Evolutionary conservation across 495 filamentous ascomycete genomes (phyloP), one percentile per base, ranked within the genome.

Genomic region (Acidomyces sp.): DNA sequence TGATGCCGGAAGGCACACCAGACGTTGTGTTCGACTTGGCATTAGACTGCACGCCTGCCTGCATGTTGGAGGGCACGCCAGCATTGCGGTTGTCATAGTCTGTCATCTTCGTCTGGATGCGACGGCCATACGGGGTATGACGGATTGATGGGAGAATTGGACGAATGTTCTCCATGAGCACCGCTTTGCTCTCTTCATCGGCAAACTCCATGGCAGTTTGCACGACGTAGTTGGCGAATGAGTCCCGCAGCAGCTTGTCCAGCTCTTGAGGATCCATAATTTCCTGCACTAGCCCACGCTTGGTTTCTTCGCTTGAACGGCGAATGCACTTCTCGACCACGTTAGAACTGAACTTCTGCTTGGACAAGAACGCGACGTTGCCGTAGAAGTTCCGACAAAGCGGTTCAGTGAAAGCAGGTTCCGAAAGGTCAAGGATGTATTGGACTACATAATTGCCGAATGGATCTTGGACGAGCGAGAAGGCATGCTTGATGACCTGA

Each of bases 401-500:
- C 0, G 86, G 87, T 47, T 84, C 77, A 6, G 86, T 92, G 62
- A 93, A 93, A 41, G 62, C 64, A 1, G 74, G 60, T 55, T 95
- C 85, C 41, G 77, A 78, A 27, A 94, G 73, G 58, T 97, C 90
- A 45, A 97, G 75, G 53, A 97, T 93, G 59, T 97, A 97, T 62
- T 97, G 90, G 28, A 97, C 78, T 29, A 97, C 90, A 52, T 97
- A 97, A 58, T 97, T 97, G 51, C 90, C 90, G 51, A 93, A 97
- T 0, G 90, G 88, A 59, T 97, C 92, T 56, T 93, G 85, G 11
- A 96, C 85, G 9, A 97, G 74, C 12, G 72, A 60, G 48, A 81
- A 79, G 6, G 85, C 79, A 49, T 93, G 78, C 18, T 69, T 63
- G 2, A 85, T 93, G 55, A 97, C 95, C 52, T 81, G 72, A 30